Base-by-base conservation (phyloP, 192 early-diverging fungal species). In the Backusella mclennaniae region DNA sequence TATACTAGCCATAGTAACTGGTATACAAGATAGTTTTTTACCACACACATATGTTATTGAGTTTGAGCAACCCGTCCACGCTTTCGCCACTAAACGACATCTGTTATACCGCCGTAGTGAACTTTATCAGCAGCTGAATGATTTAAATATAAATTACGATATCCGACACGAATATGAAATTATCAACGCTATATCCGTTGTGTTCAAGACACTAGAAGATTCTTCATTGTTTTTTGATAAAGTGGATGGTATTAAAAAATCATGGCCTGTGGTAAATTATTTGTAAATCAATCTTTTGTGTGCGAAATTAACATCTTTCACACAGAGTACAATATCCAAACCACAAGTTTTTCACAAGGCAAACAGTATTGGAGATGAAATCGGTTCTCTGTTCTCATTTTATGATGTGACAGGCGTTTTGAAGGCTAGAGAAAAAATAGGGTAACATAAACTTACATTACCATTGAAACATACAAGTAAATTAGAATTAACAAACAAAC, bases 111-210 rank as follows among this genome's bases (percentile, higher is more conserved):
- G 68, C 21, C 82, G 82, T 1, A 71, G 67, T n/a, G 21, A 71
- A 42, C 77, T 83, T 33, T 80, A 79, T 68, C 21, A 73, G 42
- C 72, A 78, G 7, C 42, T 83, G 19, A 31, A 73, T 14, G 35
- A 36, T 26, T 38, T 71, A 9, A 83, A 83, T 29, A 77, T 83
- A 21, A 73, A 42, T 0, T 73, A 83, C 67, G 5, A 66, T 44
- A 36, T 83, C 2, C 82, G 82, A 23, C 82, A 91, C 41, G 82
- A 83, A 56, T 85, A 82, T 33, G 69, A 83, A 35, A 35, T 83
- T 41, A 84, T 89, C 35, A 85, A 86, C 71, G 83, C 85, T 7
- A 80, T 86, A 31, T 80, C 88, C 29, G 66, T 89, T 35, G 76
- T 56, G 2, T 80, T 87, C 33, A 75, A 82, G 11, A 77, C 80